Evolutionary conservation across 768 basidiomycete species (phyloP).

Genomic region (Mycena vitilis): DNA sequence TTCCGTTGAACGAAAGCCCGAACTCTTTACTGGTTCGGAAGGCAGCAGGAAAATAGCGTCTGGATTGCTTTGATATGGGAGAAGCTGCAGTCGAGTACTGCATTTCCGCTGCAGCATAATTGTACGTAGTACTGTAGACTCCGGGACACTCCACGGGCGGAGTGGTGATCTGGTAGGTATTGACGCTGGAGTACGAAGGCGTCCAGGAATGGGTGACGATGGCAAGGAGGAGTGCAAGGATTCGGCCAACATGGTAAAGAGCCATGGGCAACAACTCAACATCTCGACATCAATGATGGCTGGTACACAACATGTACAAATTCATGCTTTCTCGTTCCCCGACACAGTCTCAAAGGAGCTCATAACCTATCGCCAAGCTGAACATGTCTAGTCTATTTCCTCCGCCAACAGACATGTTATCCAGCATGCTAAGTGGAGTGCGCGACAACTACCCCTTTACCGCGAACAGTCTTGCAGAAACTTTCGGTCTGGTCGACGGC

Average conservation of each 20-base stretch:
- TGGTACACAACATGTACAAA: not conserved
- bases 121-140: not conserved
- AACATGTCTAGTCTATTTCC: slow-evolving; percentile 18
- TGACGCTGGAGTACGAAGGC: not conserved
- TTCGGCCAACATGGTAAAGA: not conserved
- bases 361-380: not conserved
- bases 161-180: slow-evolving; percentile 11
- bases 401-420: slow-evolving; percentile 23
- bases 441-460: slow-evolving; percentile 12
- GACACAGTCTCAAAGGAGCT: not conserved
- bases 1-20: no score
- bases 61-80: slow-evolving; percentile 2
- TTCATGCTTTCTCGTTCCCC: not conserved
- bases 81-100: slow-evolving; percentile 9
- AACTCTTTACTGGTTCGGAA: not conserved
- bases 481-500: slow-evolving; percentile 27
- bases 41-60: not conserved
- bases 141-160: slow-evolving; percentile 6
- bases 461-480: slow-evolving; percentile 14
- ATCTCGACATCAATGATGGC: not conserved
- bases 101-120: slow-evolving; percentile 13
- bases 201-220: not conserved
- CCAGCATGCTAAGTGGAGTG: slow-evolving; percentile 17
- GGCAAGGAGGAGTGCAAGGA: slow-evolving; percentile 1
- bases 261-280: slow-evolving; percentile 3